Percentiles rank a stretch among this genome's conserved stretches.
These are phyloP conservation scores for Musa balbisiana DNA, from an alignment of 202 grass and related monocot species.

Conservation along the genomic window DNA sequence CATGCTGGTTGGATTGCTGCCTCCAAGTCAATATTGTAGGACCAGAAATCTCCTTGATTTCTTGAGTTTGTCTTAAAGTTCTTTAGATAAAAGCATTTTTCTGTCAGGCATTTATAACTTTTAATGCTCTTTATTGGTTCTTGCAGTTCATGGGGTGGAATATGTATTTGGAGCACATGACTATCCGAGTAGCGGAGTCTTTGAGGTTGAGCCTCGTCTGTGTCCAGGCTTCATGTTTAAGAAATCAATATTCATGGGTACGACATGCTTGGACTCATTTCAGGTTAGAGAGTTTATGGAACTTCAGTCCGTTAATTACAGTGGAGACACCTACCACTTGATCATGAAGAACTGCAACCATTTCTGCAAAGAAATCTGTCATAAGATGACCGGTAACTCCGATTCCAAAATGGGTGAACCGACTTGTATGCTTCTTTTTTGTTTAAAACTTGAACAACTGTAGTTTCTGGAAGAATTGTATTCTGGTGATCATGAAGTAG, in stretches of 20 bases:
- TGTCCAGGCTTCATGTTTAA: constrained; percentile 93
- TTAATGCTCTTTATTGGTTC: constrained; percentile 1
- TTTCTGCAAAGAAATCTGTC: constrained; percentile 94
- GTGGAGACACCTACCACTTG: constrained; percentile 85
- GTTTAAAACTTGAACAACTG: background rate
- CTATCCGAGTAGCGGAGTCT: constrained; percentile 73
- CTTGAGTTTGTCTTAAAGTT: background rate
- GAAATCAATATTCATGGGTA: constrained; percentile 81
- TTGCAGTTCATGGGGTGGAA: constrained; percentile 86
- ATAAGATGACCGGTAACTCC: constrained; percentile 66
- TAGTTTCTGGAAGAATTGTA: background rate
- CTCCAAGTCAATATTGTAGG: background rate
- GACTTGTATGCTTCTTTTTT: constrained; percentile 46
- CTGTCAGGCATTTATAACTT: background rate
- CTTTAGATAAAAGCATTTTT: background rate
- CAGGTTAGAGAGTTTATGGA: constrained; percentile 94
- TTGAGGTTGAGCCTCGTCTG: constrained; percentile 83
- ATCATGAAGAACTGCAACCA: constrained; percentile 97
- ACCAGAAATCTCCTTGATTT: background rate
- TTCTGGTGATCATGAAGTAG: background rate
- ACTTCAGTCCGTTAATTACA: constrained; percentile 73
- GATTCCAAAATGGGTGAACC: constrained; percentile 90
- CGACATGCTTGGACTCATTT: constrained; percentile 66
- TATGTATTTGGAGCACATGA: constrained; percentile 97
- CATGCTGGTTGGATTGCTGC: background rate